phyloP scores from a whole-genome alignment of 371 early-diverging fungal genomes.

The Mortierella sp. region DNA sequence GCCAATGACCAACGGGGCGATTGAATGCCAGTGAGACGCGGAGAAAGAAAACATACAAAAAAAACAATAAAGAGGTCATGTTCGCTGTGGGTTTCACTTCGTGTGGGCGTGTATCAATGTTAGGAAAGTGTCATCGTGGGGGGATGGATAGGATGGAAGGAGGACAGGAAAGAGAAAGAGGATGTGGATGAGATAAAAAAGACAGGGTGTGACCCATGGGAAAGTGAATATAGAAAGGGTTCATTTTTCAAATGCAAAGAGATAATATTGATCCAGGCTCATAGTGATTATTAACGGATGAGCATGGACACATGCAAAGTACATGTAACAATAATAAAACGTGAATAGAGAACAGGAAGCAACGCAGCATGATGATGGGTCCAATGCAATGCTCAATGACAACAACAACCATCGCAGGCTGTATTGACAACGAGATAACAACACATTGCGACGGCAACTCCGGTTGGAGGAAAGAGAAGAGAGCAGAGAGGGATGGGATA shows the following conservation, averaged over 20 bases:
- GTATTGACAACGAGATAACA: not conserved
- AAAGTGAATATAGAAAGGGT: not conserved
- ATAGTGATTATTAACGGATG: no score
- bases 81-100: not conserved
- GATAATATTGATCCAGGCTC: no score
- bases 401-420: no score
- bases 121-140: not conserved
- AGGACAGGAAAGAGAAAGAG: not conserved
- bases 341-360: no score
- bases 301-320: no score
- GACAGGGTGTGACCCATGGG: not conserved
- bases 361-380: no score
- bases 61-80: not conserved
- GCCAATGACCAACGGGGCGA: not conserved
- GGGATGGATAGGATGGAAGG: not conserved
- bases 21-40: slow-evolving; percentile 10
- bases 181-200: not conserved
- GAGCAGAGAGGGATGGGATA: not conserved
- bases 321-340: no score
- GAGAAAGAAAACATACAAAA: slow-evolving; percentile 1
- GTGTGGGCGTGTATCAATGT: not conserved
- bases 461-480: not conserved
- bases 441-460: not conserved
- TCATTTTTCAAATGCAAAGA: not conserved
- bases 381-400: no score